Conservation (phyloP, 352 stramenopile species). For the Phytophthora pisi region DNA sequence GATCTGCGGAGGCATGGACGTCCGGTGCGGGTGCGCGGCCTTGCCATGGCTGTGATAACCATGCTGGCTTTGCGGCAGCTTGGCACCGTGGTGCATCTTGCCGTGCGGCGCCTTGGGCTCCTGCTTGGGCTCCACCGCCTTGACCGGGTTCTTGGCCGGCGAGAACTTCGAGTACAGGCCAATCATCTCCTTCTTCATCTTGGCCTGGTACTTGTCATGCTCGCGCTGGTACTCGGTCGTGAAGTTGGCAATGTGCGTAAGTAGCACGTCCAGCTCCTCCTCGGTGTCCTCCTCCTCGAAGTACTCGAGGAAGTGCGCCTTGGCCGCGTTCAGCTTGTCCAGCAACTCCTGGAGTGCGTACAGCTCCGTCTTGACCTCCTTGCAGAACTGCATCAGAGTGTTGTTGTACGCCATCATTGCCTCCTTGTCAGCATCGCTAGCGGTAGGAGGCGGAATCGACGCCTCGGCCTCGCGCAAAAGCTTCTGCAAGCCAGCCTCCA, state of each 20-base stretch:
- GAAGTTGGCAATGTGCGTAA: constrained; percentile 79
- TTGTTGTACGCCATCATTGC: constrained; percentile 42
- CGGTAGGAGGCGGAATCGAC: constrained; percentile 21
- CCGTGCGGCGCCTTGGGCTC: constrained; percentile 23
- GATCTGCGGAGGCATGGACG: constrained; percentile 33
- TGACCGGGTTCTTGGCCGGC: constrained; percentile 33
- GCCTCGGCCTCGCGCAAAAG: constrained; percentile 58
- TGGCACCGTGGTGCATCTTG: constrained; percentile 29
- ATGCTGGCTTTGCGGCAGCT: constrained; percentile 23
- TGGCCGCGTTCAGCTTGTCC: constrained; percentile 62
- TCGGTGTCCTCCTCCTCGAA: constrained; percentile 85
- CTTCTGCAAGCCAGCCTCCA: constrained; percentile 67
- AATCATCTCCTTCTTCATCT: constrained; percentile 49
- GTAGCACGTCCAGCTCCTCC: constrained; percentile 78
- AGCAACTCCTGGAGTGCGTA: constrained; percentile 52
- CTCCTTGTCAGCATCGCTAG: constrained; percentile 36
- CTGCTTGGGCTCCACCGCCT: constrained; percentile 32
- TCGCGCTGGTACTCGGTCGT: constrained; percentile 75
- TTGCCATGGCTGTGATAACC: constrained; percentile 23
- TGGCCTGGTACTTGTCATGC: constrained; percentile 69
- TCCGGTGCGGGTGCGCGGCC: constrained; percentile 26
- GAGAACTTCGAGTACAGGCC: constrained; percentile 42
- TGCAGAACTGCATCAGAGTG: constrained; percentile 64
- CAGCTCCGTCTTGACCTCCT: constrained; percentile 67
- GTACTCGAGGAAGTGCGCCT: constrained; percentile 79